Percentiles rank a stretch among this genome's conserved stretches.
Conservation (phyloP, 495 filamentous ascomycete genomes). For the Articulospora tetracladia region DNA sequence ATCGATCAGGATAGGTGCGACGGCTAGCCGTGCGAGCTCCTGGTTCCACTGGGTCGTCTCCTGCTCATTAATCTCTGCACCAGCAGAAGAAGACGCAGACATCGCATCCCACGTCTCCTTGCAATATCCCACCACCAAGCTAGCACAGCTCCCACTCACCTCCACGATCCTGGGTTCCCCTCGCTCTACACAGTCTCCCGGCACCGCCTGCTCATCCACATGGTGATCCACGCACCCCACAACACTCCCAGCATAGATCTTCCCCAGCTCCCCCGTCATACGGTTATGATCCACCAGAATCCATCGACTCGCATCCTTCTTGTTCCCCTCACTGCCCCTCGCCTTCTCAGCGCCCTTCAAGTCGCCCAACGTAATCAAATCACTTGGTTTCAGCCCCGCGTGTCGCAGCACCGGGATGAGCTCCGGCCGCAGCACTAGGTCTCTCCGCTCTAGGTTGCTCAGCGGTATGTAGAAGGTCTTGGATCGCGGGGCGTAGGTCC, state of each 20-base stretch:
- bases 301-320: constrained; percentile 44
- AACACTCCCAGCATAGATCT: constrained; percentile 31
- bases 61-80: not conserved
- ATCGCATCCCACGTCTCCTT: constrained; percentile 50
- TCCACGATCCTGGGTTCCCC: constrained; percentile 59
- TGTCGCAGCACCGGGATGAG: constrained; percentile 52
- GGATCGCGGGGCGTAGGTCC: constrained; percentile 45
- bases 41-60: constrained; percentile 40
- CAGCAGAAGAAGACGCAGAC: constrained; percentile 18
- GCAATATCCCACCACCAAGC: constrained; percentile 66
- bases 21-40: constrained; percentile 69
- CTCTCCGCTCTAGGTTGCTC: constrained; percentile 65
- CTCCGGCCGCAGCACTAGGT: constrained; percentile 76
- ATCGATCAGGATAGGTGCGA: constrained; percentile 82
- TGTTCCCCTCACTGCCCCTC: not conserved
- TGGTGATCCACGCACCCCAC: constrained; percentile 92
- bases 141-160: constrained; percentile 74
- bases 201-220: constrained; percentile 68
- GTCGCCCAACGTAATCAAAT: constrained; percentile 50
- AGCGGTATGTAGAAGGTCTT: constrained; percentile 71
- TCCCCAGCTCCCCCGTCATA: constrained; percentile 50
- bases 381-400: constrained; percentile 37
- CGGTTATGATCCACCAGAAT: constrained; percentile 90
- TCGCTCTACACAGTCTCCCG: constrained; percentile 30
- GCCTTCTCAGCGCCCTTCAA: constrained; percentile 22